These are phyloP conservation scores for Cryptococcus sp. DNA, from an alignment of 1,284 basidiomycete species.

Conservation along the genomic window DNA sequence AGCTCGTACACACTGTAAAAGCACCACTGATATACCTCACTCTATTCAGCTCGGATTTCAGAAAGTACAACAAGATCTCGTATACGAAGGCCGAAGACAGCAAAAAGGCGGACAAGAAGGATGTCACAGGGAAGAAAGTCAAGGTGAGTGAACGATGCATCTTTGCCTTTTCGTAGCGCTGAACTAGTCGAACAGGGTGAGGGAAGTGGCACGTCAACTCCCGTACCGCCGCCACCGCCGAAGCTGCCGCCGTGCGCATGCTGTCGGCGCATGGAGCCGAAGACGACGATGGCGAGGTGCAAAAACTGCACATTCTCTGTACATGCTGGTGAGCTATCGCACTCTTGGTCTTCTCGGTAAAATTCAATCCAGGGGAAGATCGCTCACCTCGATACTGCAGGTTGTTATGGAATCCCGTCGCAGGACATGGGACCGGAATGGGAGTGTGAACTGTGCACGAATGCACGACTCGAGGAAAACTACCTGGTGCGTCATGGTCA, in stretches of 20 bases:
- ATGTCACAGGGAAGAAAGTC: slow-evolving; percentile 64
- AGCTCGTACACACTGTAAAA: slow-evolving; percentile 45
- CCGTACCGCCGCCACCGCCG: slow-evolving; percentile 49
- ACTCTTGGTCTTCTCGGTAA: neutral
- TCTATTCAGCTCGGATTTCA: slow-evolving; percentile 58
- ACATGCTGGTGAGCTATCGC: slow-evolving; percentile 65
- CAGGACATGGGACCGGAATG: slow-evolving; percentile 67
- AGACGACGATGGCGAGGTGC: slow-evolving; percentile 75
- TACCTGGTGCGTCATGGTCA: slow-evolving; percentile 61
- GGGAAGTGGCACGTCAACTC: slow-evolving; percentile 38
- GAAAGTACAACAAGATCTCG: slow-evolving; percentile 77
- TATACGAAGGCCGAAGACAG: slow-evolving; percentile 47
- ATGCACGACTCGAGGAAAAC: slow-evolving; percentile 73
- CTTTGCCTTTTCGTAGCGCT: neutral
- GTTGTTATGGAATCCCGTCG: slow-evolving; percentile 68
- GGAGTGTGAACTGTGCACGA: slow-evolving; percentile 82
- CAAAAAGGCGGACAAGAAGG: slow-evolving; percentile 34
- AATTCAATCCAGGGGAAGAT: neutral
- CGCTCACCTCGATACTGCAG: slow-evolving; percentile 46
- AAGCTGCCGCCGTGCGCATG: slow-evolving; percentile 71
- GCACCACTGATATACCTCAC: neutral
- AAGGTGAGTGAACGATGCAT: slow-evolving; percentile 59
- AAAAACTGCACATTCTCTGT: slow-evolving; percentile 72
- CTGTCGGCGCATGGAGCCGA: slow-evolving; percentile 72
- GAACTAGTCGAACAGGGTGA: slow-evolving; percentile 12